Percentiles rank a stretch among this genome's conserved stretches.
These are phyloP conservation scores for Aureobasidium sp. DNA, from an alignment of 2,329 filamentous ascomycete genomes.

Conservation along the genomic window DNA sequence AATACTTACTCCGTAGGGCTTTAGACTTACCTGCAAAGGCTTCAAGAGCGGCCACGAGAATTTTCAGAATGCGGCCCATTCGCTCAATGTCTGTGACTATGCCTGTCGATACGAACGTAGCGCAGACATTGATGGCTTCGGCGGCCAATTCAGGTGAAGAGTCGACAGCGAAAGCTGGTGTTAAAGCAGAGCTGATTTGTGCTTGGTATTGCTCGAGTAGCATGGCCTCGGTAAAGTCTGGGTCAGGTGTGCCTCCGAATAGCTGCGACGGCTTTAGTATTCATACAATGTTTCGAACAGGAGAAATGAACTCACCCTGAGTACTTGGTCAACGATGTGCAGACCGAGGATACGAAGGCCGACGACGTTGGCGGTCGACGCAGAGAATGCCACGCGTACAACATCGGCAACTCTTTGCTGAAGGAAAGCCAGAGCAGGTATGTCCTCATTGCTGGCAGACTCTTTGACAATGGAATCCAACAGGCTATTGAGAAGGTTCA, in stretches of 20 bases:
- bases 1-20: too few species aligned
- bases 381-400: conserved; percentile 93
- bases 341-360: conserved; percentile 85
- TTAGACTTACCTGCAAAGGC: too few species aligned
- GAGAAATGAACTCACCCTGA: conserved; percentile 50
- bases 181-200: conserved; percentile 93
- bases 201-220: conserved; percentile 97
- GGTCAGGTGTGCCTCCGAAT: conserved; percentile 92
- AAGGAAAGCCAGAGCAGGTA: conserved; percentile 67
- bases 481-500: conserved; percentile 79
- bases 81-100: conserved; percentile 96
- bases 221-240: conserved; percentile 95
- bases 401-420: conserved; percentile 85
- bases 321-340: conserved; percentile 84
- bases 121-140: conserved; percentile 93
- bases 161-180: conserved; percentile 89
- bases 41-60: conserved; percentile 81
- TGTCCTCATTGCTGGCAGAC: conserved; percentile 68
- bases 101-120: conserved; percentile 93
- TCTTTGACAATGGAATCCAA: conserved; percentile 73
- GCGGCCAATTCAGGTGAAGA: conserved; percentile 93
- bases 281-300: neutral
- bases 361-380: conserved; percentile 86
- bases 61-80: conserved; percentile 97
- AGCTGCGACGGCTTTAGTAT: conserved; percentile 43